Evolutionary conservation across 1,284 basidiomycete species (phyloP).

Genomic region (Vanrija sp.): DNA sequence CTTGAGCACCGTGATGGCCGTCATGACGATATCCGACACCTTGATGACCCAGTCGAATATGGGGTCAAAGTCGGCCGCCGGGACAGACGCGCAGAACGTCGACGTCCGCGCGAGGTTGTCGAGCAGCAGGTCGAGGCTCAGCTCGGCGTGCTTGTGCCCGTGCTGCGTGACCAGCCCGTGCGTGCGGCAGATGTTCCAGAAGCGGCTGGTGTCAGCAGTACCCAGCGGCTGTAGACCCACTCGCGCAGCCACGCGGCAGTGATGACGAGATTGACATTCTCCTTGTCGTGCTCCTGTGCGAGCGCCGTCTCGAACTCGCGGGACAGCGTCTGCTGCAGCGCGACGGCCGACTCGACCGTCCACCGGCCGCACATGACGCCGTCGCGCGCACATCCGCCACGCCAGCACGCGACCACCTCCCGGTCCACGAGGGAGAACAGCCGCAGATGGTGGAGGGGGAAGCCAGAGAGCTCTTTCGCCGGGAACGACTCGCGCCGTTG

Average conservation of each 20-base stretch:
- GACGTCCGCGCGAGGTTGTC: neutral
- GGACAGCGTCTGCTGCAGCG: neutral
- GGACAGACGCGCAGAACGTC: neutral
- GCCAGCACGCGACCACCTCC: neutral
- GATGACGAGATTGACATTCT: neutral
- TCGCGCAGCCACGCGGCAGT: neutral
- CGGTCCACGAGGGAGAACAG: neutral
- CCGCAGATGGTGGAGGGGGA: neutral
- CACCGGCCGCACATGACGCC: neutral
- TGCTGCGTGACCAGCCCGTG: neutral
- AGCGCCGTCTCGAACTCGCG: no score
- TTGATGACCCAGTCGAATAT: neutral
- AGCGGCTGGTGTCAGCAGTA: neutral
- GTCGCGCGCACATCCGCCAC: neutral
- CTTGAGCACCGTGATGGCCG: neutral
- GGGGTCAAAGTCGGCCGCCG: neutral
- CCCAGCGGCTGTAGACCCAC: neutral
- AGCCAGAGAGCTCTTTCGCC: neutral
- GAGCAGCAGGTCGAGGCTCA: neutral
- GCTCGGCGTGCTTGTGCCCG: neutral
- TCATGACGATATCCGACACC: neutral
- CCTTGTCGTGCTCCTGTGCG: neutral
- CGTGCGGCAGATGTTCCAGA: neutral
- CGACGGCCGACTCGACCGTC: neutral
- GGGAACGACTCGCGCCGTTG: neutral